These are phyloP conservation scores for Malassezia yamatoensis DNA, from an alignment of 1,284 basidiomycete genomes.

Conservation along the genomic window DNA sequence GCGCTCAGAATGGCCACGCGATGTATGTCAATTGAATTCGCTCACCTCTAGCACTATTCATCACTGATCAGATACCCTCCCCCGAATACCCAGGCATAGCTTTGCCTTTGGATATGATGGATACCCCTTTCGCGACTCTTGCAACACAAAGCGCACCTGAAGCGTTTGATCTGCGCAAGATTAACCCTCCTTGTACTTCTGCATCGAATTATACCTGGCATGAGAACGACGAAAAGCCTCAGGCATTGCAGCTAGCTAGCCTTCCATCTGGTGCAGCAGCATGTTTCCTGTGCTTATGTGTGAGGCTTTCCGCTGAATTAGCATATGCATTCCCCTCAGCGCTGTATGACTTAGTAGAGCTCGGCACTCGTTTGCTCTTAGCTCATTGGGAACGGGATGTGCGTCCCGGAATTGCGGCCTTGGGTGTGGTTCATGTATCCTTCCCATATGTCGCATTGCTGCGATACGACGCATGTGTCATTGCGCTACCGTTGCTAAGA, in stretches of 20 bases:
- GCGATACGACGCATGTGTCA: slow-evolving; percentile 4
- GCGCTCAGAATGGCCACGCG: slow-evolving; percentile 4
- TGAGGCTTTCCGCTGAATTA: slow-evolving; percentile 9
- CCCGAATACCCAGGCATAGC: neutral
- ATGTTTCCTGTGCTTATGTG: slow-evolving; percentile 1
- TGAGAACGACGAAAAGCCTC: neutral
- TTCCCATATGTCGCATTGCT: neutral
- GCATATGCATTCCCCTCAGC: slow-evolving; percentile 8
- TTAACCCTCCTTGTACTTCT: neutral
- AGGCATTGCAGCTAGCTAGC: neutral
- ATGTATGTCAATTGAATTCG: neutral
- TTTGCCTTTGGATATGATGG: neutral
- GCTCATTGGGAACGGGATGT: slow-evolving; percentile 5
- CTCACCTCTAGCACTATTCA: neutral
- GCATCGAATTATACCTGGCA: neutral
- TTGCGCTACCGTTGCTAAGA: neutral
- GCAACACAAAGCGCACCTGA: neutral
- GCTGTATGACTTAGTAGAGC: slow-evolving; percentile 10
- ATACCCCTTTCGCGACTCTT: neutral
- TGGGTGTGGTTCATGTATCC: neutral
- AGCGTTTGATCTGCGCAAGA: neutral
- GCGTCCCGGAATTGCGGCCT: neutral
- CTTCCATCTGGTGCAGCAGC: neutral
- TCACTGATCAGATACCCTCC: neutral
- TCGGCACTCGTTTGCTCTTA: slow-evolving; percentile 2